Percentiles rank a stretch among this genome's conserved stretches.
These are phyloP conservation scores for Ceratocystis variospora DNA, from an alignment of 2,329 filamentous ascomycete genomes.

Conservation along the genomic window DNA sequence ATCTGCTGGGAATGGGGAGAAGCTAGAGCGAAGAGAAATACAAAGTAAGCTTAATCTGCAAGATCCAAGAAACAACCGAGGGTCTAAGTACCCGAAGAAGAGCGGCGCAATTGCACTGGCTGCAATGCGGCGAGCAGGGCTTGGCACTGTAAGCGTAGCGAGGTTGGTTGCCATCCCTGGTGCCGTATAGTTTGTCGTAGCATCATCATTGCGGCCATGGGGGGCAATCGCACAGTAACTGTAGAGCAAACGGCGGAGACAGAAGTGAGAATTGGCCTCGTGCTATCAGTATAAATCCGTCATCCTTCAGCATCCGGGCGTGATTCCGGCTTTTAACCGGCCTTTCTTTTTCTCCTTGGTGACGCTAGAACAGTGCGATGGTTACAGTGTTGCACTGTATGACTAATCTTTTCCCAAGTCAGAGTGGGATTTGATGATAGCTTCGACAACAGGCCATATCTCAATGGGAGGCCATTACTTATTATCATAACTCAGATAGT, in stretches of 20 bases:
- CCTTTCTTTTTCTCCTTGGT: not conserved
- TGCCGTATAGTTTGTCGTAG: constrained; percentile 1
- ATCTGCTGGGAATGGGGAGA: constrained; percentile 25
- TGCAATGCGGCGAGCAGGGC: not conserved
- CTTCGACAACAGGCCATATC: not conserved
- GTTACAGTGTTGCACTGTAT: not conserved
- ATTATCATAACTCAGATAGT: not conserved
- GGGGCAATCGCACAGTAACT: not conserved
- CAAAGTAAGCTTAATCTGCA: constrained; percentile 11
- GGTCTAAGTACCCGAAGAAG: constrained; percentile 13
- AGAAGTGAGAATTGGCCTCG: not conserved
- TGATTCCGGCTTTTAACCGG: not conserved
- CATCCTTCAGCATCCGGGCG: not conserved
- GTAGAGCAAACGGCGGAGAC: too few species aligned
- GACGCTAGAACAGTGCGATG: not conserved
- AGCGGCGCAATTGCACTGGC: not conserved
- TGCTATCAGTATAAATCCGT: not conserved
- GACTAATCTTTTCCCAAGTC: not conserved
- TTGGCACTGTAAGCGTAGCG: not conserved
- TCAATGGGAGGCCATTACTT: not conserved
- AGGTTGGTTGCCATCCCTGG: not conserved
- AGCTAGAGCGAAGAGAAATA: not conserved
- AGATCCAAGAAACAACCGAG: not conserved
- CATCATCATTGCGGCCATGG: not conserved
- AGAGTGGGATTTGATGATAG: not conserved